Evolutionary conservation across 306 rosid genomes (phyloP).

Genomic region (Trichosanthes truncata): DNA sequence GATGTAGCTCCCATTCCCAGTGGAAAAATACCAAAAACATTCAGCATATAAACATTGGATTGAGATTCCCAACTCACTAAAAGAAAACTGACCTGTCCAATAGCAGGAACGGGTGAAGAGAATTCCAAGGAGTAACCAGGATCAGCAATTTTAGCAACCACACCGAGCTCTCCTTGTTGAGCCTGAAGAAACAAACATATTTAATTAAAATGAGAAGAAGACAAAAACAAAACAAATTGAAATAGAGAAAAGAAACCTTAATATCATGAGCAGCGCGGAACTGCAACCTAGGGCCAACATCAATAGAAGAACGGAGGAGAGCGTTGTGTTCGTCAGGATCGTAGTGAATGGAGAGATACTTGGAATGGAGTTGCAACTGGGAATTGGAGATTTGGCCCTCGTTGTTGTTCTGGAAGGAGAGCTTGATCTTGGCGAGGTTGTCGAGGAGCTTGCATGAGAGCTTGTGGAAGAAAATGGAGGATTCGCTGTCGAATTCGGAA

Average conservation of each 20-base stretch:
- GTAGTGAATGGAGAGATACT: constrained; percentile 51
- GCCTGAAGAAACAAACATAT: constrained; percentile 24
- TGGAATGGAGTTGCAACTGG: constrained; percentile 51
- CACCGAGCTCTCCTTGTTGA: constrained; percentile 60
- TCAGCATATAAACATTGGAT: neutral
- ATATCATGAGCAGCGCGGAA: constrained; percentile 58
- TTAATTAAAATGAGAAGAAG: neutral
- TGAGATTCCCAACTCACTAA: neutral
- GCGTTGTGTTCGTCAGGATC: constrained; percentile 57
- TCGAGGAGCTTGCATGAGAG: constrained; percentile 72
- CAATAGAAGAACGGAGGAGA: constrained; percentile 48
- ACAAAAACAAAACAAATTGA: neutral
- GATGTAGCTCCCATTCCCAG: neutral
- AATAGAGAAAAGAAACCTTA: constrained; percentile 31
- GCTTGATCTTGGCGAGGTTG: constrained; percentile 65
- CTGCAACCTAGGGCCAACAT: constrained; percentile 50
- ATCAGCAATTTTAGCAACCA: constrained; percentile 47
- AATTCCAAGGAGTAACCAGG: constrained; percentile 66
- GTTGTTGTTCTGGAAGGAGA: constrained; percentile 45
- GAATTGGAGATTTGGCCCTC: constrained; percentile 58
- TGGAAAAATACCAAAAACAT: neutral
- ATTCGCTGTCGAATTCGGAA: constrained; percentile 84
- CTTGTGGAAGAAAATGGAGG: constrained; percentile 55
- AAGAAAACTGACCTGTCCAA: constrained; percentile 47
- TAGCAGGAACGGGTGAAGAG: constrained; percentile 62